phyloP scores from a whole-genome alignment of 177 flowering plant species.

The Vitis hybrid region DNA sequence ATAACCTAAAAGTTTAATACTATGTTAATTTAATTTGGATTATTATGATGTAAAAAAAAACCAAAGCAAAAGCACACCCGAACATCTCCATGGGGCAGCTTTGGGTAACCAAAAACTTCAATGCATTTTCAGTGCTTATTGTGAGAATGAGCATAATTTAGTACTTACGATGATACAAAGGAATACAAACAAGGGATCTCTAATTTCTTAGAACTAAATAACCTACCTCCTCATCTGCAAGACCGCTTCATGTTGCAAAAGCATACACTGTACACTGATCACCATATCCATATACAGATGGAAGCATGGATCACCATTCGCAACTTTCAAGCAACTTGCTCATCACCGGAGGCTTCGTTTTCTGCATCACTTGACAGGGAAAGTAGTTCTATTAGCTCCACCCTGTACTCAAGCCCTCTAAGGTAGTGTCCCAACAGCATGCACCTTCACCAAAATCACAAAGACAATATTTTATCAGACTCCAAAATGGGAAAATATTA shows the following conservation, averaged over 20 bases:
- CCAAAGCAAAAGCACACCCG: no score
- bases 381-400: conserved; percentile 64
- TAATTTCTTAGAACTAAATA: neutral
- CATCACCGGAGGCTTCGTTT: conserved; percentile 19
- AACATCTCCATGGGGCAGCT: no score
- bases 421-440: conserved; percentile 83
- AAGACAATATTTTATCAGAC: no score
- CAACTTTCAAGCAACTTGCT: conserved; percentile 24
- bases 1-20: no score
- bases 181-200: no score
- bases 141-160: no score
- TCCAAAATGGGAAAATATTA: neutral
- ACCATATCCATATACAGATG: conserved; percentile 8
- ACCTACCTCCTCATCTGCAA: conserved; percentile 4
- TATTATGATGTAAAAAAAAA: no score
- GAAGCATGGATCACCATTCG: conserved; percentile 3
- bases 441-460: conserved; percentile 44
- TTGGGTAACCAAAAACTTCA: no score
- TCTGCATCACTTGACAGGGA: conserved; percentile 32
- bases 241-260: conserved; percentile 9
- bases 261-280: neutral
- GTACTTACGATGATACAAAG: no score
- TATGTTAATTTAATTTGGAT: no score
- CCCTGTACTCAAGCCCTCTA: conserved; percentile 73
- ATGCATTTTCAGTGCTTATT: no score